Percentiles rank a stretch among this genome's conserved stretches.
Conservation (phyloP, 2,329 filamentous ascomycete genomes). For the Aspergillus fructus region DNA sequence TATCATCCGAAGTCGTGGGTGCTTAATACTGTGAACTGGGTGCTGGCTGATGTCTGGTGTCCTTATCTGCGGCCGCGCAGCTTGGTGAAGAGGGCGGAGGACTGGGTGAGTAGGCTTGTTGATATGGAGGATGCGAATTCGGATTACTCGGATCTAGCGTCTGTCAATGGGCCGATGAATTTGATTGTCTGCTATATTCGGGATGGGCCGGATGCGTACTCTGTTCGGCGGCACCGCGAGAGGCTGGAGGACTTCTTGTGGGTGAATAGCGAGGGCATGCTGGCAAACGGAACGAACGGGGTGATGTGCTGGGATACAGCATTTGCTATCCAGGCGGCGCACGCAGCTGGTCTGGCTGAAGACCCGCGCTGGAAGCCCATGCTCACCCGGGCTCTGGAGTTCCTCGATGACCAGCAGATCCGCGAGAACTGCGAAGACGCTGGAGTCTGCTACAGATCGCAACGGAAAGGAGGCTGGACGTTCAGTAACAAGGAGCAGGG, state of each 20-base stretch:
- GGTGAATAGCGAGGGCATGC: slow-evolving; percentile 89
- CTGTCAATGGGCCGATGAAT: slow-evolving; percentile 89
- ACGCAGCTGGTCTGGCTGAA: slow-evolving; percentile 74
- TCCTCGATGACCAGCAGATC: slow-evolving; percentile 89
- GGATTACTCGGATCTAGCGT: slow-evolving; percentile 78
- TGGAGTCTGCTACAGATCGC: slow-evolving; percentile 80
- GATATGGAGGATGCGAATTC: slow-evolving; percentile 93
- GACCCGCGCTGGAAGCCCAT: slow-evolving; percentile 78
- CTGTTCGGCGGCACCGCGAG: slow-evolving; percentile 75
- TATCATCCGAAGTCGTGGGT: slow-evolving; percentile 90
- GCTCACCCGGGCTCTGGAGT: slow-evolving; percentile 77
- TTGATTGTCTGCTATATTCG: slow-evolving; percentile 78
- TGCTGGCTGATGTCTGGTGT: slow-evolving; percentile 75
- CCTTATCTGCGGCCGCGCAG: slow-evolving; percentile 69
- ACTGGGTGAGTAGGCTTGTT: slow-evolving; percentile 78
- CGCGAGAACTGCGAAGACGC: slow-evolving; percentile 77
- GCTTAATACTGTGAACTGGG: slow-evolving; percentile 74
- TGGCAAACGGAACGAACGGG: slow-evolving; percentile 93
- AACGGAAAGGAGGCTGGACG: slow-evolving; percentile 89
- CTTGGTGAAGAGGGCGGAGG: slow-evolving; percentile 71
- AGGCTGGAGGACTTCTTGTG: slow-evolving; percentile 83
- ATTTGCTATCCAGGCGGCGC: slow-evolving; percentile 79
- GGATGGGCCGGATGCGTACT: slow-evolving; percentile 72
- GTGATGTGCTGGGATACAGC: slow-evolving; percentile 97
- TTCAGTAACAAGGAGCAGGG: slow-evolving; percentile 92